Evolutionary conservation across 305 asterid genomes (phyloP).

Genomic region (Stenogyne calaminthoides): DNA sequence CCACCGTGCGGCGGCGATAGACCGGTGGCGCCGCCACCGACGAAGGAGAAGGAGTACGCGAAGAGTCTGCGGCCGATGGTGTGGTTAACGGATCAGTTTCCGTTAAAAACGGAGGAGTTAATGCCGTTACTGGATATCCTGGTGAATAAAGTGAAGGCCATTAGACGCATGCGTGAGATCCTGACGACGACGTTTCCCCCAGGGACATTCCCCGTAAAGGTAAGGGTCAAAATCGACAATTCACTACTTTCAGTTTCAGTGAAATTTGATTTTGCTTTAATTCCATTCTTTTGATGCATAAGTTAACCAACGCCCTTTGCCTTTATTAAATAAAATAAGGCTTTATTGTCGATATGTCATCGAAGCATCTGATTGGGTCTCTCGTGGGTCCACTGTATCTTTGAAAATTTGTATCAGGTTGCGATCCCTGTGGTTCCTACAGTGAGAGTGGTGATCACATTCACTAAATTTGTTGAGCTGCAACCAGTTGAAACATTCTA

Average conservation of each 20-base stretch:
- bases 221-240: constrained; percentile 48
- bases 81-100: constrained; percentile 89
- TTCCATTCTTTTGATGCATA: constrained; percentile 61
- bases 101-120: constrained; percentile 87
- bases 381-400: constrained; percentile 18
- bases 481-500: constrained; percentile 68
- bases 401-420: constrained; percentile 50
- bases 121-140: constrained; percentile 85
- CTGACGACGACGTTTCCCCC: constrained; percentile 88
- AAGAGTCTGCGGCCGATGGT: constrained; percentile 73
- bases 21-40: constrained; percentile 62
- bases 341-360: constrained; percentile 30
- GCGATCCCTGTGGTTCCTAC: constrained; percentile 97
- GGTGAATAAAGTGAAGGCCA: constrained; percentile 84
- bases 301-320: constrained; percentile 26
- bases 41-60: constrained; percentile 82
- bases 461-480: constrained; percentile 79
- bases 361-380: constrained; percentile 27
- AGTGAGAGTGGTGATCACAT: constrained; percentile 86
- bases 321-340: constrained; percentile 31
- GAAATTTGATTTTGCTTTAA: constrained; percentile 37
- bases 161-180: constrained; percentile 89
- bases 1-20: constrained; percentile 41
- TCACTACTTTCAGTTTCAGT: constrained; percentile 29
- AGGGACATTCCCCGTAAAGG: constrained; percentile 93